Evolutionary conservation across 495 filamentous ascomycete species (phyloP), one percentile per base, ranked within the genome.

Genomic region (Aspergillus cavernicola): DNA sequence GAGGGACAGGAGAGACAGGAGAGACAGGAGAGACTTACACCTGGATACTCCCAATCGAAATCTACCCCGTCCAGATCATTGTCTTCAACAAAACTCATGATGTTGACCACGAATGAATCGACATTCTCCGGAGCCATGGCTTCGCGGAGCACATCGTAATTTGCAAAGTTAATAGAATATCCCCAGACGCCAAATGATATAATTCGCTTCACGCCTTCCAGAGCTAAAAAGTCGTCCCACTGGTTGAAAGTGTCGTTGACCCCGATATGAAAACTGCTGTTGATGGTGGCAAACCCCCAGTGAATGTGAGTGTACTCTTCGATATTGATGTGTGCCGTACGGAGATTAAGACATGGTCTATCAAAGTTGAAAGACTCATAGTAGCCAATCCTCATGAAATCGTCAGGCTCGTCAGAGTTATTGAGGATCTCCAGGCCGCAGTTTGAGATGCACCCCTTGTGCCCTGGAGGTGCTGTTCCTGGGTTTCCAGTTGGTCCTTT

Each of bases 141-240:
- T 0, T 70, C 52, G 3, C 77, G 68, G 31, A 78, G 66, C 23
- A 76, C 66, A 11, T 53, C 40, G 40, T 61, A 76, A 3, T 69
- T 71, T 10, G 45, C 52, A 1, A 55, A 45, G 20, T 63, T 58
- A 0, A 73, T 77, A 1, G 67, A 72, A 44, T 73, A 77, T 0
- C 45, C 57, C 77, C 77, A 80, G 3, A 77, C 78, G 9, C 78
- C 78, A 49, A 81, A 66, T 0, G 72, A 74, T 1, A 80, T 9
- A 33, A 81, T 67, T 11, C 55, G 53, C 42, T 73, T 74, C 8
- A 66, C 32, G 0, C 35, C 55, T 12, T 33, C 44, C 32, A 69
- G 23, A 0, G 37, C 12, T 10, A 53, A 48, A 51, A 75, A 72
- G 20, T 55, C 33, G 1, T 61, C 32, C 41, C 62, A 68, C 50